Conservation (phyloP, 352 stramenopile species). For the Pythium volutum region DNA sequence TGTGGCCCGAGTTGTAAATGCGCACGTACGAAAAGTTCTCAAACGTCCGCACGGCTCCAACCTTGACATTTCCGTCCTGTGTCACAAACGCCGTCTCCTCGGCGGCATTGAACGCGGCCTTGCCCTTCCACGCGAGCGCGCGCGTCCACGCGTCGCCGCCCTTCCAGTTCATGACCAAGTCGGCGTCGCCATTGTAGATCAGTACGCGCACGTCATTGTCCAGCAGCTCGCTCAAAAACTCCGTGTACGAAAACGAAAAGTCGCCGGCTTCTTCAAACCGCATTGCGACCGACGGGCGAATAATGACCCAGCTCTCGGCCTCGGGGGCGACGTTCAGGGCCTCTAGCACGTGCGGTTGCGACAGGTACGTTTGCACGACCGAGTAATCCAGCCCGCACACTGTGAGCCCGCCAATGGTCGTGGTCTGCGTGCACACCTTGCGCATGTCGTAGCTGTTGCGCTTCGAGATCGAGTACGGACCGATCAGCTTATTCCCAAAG, state of each 20-base stretch:
- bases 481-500: slow-evolving; percentile 2
- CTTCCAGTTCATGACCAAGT: slow-evolving; percentile 95
- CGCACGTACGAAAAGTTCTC: slow-evolving; percentile 81
- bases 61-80: slow-evolving; percentile 6
- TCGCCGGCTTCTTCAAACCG: slow-evolving; percentile 1
- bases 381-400: slow-evolving; percentile 35
- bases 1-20: slow-evolving; percentile 86
- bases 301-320: slow-evolving; percentile 29
- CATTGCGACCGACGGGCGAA: slow-evolving; percentile 51
- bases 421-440: background rate
- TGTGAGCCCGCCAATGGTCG: slow-evolving; percentile 34
- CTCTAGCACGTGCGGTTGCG: slow-evolving; percentile 30
- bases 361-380: slow-evolving; percentile 30
- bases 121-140: slow-evolving; percentile 83
- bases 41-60: slow-evolving; percentile 17
- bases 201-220: slow-evolving; percentile 29
- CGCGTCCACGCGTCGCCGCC: slow-evolving; percentile 90
- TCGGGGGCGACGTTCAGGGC: slow-evolving; percentile 67
- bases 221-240: slow-evolving; percentile 42
- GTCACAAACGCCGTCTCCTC: slow-evolving; percentile 19
- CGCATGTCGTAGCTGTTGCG: slow-evolving; percentile 64
- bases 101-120: slow-evolving; percentile 62
- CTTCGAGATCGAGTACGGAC: slow-evolving; percentile 25
- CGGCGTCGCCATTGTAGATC: slow-evolving; percentile 61
- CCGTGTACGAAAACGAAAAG: background rate